phyloP scores from a whole-genome alignment of 257 asterid species.

The Salvia rosmarinus region DNA sequence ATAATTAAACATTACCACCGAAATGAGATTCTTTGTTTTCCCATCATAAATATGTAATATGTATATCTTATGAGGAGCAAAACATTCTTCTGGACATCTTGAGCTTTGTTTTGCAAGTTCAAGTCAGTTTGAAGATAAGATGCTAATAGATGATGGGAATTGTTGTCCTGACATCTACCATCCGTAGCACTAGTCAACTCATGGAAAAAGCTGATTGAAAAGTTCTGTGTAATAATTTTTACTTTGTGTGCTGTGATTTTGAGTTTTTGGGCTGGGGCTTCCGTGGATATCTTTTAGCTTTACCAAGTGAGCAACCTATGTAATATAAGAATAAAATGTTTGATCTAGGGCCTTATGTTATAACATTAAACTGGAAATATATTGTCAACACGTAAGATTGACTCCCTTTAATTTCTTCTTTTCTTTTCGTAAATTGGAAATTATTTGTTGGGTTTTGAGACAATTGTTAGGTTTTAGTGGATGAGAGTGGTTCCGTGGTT shows the following conservation, averaged over 20 bases:
- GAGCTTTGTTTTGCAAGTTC: neutral
- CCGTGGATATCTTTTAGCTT: neutral
- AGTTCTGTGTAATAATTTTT: neutral
- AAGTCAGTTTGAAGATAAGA: neutral
- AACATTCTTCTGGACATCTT: constrained; percentile 1
- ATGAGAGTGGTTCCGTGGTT: no score
- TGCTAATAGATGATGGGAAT: neutral
- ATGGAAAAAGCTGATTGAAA: neutral
- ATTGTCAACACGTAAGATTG: no score
- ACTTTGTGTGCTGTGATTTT: neutral
- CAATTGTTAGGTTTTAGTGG: no score
- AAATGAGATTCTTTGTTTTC: constrained; percentile 1
- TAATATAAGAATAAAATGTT: neutral
- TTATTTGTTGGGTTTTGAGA: no score
- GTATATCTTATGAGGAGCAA: neutral
- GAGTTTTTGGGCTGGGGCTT: neutral
- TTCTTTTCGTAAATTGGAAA: no score
- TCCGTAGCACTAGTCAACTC: neutral
- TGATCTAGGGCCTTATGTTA: neutral
- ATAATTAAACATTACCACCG: neutral
- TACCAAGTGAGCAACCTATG: neutral
- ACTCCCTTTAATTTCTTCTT: no score
- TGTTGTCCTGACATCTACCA: neutral
- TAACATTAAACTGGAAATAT: neutral
- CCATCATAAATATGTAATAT: neutral